These are phyloP conservation scores for Ophiostoma himal-ulmi DNA, from an alignment of 2,329 filamentous ascomycete species.

Conservation along the genomic window DNA sequence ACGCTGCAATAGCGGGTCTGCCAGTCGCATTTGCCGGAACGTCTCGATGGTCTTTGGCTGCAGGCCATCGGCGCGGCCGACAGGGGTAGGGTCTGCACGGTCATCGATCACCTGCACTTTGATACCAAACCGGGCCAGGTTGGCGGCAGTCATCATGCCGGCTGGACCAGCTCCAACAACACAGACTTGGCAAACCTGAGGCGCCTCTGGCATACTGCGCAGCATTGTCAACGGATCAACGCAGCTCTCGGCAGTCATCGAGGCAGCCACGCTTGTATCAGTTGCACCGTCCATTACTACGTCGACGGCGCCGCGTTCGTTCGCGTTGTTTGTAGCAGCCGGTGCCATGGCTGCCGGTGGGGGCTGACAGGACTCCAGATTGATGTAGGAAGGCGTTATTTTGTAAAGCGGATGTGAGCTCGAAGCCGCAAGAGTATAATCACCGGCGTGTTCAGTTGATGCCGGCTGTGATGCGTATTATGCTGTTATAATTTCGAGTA, in stretches of 20 bases:
- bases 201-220: slow-evolving; percentile 34
- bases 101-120: slow-evolving; percentile 17
- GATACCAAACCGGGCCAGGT: slow-evolving; percentile 54
- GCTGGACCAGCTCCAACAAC: slow-evolving; percentile 53
- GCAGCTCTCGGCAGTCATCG: slow-evolving; percentile 32
- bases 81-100: slow-evolving; percentile 33
- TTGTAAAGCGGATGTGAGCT: not conserved
- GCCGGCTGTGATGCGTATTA: no score
- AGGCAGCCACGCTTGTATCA: slow-evolving; percentile 31
- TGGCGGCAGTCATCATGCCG: slow-evolving; percentile 43
- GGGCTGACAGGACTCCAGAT: slow-evolving; percentile 17
- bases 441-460: not conserved
- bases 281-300: slow-evolving; percentile 30
- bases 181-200: slow-evolving; percentile 34
- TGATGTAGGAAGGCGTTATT: not conserved
- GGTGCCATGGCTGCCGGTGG: slow-evolving; percentile 33
- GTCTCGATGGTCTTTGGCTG: slow-evolving; percentile 77
- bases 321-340: slow-evolving; percentile 26
- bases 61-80: slow-evolving; percentile 59
- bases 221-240: slow-evolving; percentile 45
- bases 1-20: slow-evolving; percentile 59
- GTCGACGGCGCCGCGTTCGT: slow-evolving; percentile 26
- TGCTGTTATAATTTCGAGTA: no score
- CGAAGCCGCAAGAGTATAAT: no score
- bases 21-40: slow-evolving; percentile 65